Base-by-base conservation (phyloP, 192 early-diverging fungal genomes). In the Dispira parvispora region DNA sequence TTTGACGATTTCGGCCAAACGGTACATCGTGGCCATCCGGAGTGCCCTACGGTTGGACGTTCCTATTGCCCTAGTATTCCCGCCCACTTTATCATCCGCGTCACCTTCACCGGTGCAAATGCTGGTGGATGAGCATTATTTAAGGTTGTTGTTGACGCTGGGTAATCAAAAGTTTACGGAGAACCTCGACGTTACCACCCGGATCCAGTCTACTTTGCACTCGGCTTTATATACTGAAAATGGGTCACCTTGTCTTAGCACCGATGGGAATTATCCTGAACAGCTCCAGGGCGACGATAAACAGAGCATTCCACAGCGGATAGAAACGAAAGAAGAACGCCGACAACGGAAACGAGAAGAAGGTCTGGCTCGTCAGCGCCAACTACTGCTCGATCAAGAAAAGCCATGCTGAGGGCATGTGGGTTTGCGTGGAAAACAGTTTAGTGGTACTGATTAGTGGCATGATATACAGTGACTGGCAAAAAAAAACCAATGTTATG, bases 21-120 rank as follows among this genome's bases (percentile, higher is more conserved):
- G 79, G 11, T 74, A 78, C 18, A 78, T 80, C 77, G 66, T 80
- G 6, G 75, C 75, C 14, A 76, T 80, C 23, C 66, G 77, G 6
- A 76, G 70, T 46, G 74, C 79, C 8, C 71, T 73, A 25, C 77
- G 77, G 54, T 61, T 80, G 9, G 79, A 80, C 46, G 64, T 68
- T 3, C 79, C 79, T 11, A 76, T 80, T n/a, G 79, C 75, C n/a
- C 67, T 71, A 52, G 62, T 78, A 32, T 58, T 50, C 18, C 47
- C 47, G 25, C 25, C 20, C 53, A 23, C 70, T 55, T 61, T 64
- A n/a, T 18, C 64, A n/a, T 32, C 54, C 20, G 25, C 64, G 32
- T 10, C 27, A 1, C 16, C 20, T 27, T 23, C 13, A 26, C 23
- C 25, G 13, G 18, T 60, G 8, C 21, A 75, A 25, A 65, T 73